Percentiles rank a stretch among this genome's conserved stretches.
These are phyloP conservation scores for Clonostachys rhizophaga DNA, from an alignment of 2,329 filamentous ascomycete species.

Conservation along the genomic window DNA sequence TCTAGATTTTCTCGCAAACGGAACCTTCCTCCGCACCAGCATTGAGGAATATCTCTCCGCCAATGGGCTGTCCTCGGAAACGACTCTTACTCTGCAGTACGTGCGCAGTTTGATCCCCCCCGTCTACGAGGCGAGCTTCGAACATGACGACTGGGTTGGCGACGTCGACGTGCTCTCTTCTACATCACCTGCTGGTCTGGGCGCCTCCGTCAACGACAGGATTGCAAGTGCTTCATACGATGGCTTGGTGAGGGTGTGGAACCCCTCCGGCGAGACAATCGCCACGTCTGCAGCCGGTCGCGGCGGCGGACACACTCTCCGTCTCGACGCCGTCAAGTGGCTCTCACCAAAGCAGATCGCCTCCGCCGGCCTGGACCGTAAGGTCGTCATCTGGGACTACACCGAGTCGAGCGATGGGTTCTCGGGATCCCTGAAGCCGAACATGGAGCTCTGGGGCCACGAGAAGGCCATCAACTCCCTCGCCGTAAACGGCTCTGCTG, in stretches of 20 bases:
- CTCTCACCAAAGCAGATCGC: conserved; percentile 73
- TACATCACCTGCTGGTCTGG: conserved; percentile 54
- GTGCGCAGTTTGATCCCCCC: conserved; percentile 88
- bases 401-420: conserved; percentile 58
- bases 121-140: conserved; percentile 83
- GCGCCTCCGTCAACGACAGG: conserved; percentile 31
- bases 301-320: conserved; percentile 69
- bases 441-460: conserved; percentile 82
- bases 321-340: conserved; percentile 81
- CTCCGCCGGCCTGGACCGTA: conserved; percentile 79
- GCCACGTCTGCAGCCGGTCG: conserved; percentile 66
- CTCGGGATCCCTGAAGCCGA: conserved; percentile 61
- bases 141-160: conserved; percentile 97
- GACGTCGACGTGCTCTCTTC: conserved; percentile 75
- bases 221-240: conserved; percentile 95
- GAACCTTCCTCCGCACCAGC: conserved; percentile 82
- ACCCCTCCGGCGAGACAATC: conserved; percentile 78
- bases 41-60: conserved; percentile 85
- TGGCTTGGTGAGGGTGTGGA: conserved; percentile 84
- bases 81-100: conserved; percentile 84
- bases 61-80: conserved; percentile 85
- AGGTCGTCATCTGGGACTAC: conserved; percentile 88
- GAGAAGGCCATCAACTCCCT: conserved; percentile 69
- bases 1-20: conserved; percentile 94
- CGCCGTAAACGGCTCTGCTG: conserved; percentile 67